These are phyloP conservation scores for Teratosphaeria nubilosa DNA, from an alignment of 2,329 filamentous ascomycete species.

Conservation along the genomic window DNA sequence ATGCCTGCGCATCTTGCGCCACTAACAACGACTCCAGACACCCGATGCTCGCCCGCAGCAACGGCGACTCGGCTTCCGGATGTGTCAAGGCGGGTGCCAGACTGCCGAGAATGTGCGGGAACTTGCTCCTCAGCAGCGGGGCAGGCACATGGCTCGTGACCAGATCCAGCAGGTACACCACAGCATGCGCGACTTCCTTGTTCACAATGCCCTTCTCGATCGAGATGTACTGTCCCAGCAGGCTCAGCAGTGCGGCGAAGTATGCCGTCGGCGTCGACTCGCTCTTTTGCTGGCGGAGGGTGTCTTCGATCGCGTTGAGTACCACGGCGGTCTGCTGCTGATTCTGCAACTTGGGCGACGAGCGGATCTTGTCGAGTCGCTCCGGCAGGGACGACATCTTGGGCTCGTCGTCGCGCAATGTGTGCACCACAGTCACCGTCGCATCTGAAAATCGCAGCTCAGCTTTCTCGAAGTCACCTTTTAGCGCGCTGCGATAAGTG, in stretches of 20 bases:
- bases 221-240: slow-evolving; percentile 68
- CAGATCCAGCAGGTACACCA: slow-evolving; percentile 91
- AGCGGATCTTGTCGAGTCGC: slow-evolving; percentile 94
- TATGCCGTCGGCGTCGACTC: slow-evolving; percentile 80
- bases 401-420: not conserved
- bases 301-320: slow-evolving; percentile 84
- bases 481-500: not conserved
- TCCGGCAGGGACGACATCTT: slow-evolving; percentile 55
- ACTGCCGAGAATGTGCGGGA: slow-evolving; percentile 80
- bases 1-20: slow-evolving; percentile 77
- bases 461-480: not conserved
- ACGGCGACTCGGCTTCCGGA: slow-evolving; percentile 72
- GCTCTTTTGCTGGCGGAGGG: slow-evolving; percentile 76
- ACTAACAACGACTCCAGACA: slow-evolving; percentile 85
- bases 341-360: slow-evolving; percentile 80
- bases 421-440: not conserved
- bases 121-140: slow-evolving; percentile 84
- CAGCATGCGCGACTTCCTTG: slow-evolving; percentile 71
- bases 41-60: slow-evolving; percentile 80
- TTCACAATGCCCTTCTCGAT: slow-evolving; percentile 56
- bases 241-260: slow-evolving; percentile 85
- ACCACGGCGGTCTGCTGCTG: slow-evolving; percentile 86
- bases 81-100: slow-evolving; percentile 76
- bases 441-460: not conserved
- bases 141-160: slow-evolving; percentile 77